Percentiles rank a stretch among this genome's conserved stretches.
These are phyloP conservation scores for Boletellus deceptivus DNA, from an alignment of 1,284 basidiomycete species.

Conservation along the genomic window DNA sequence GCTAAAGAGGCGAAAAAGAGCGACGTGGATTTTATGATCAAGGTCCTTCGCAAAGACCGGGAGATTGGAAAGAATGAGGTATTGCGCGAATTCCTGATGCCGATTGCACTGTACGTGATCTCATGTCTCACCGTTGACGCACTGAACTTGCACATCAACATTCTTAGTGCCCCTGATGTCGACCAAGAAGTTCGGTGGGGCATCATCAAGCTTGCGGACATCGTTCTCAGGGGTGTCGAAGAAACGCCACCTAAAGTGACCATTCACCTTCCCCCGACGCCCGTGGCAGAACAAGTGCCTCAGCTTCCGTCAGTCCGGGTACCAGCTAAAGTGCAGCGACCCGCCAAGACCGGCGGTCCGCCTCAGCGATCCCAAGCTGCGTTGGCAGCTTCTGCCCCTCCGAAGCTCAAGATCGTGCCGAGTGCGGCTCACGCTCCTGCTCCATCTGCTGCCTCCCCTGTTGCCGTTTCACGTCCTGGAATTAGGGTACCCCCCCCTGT, in stretches of 20 bases:
- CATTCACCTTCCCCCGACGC: constrained; percentile 81
- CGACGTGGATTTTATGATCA: constrained; percentile 79
- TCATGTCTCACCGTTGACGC: constrained; percentile 3
- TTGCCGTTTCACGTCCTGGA: constrained; percentile 20
- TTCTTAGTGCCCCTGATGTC: constrained; percentile 59
- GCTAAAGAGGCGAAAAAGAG: constrained; percentile 75
- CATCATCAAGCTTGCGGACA: constrained; percentile 88
- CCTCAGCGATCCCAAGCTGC: constrained; percentile 44
- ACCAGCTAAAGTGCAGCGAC: constrained; percentile 23
- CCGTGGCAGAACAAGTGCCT: constrained; percentile 60
- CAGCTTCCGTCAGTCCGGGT: constrained; percentile 49
- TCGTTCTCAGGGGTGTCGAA: constrained; percentile 79
- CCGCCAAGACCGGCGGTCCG: constrained; percentile 42
- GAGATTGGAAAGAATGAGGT: constrained; percentile 84
- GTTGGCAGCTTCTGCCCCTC: constrained; percentile 41
- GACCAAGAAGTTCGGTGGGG: constrained; percentile 91
- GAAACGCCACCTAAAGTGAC: constrained; percentile 86
- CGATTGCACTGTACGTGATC: constrained; percentile 69
- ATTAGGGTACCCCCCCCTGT: constrained; percentile 36
- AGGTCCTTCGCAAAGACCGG: constrained; percentile 77
- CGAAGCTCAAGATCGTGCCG: constrained; percentile 56
- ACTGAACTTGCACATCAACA: constrained; percentile 9
- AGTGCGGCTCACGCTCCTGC: constrained; percentile 22
- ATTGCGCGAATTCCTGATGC: constrained; percentile 76
- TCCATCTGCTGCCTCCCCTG: constrained; percentile 18